Evolutionary conservation across 2,329 filamentous ascomycete species (phyloP).

Genomic region (Calonectria pteridis): DNA sequence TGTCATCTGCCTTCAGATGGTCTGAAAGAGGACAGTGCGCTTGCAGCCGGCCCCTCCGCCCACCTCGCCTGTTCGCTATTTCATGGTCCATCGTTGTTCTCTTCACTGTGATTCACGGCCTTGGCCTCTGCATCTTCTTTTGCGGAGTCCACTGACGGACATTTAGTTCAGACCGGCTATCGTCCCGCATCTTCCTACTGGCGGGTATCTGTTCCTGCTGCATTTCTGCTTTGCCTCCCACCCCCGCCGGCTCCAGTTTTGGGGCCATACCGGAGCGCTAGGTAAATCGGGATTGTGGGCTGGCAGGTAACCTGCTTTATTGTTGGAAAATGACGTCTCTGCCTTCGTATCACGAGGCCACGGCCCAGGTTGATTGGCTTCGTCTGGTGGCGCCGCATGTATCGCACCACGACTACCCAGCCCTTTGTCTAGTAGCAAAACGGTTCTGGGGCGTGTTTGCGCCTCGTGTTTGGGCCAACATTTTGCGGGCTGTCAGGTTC

Average conservation of each 20-base stretch:
- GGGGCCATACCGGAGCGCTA: neutral
- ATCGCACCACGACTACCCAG: constrained; percentile 54
- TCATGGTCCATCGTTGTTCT: neutral
- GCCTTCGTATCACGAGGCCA: constrained; percentile 68
- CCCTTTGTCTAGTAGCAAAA: constrained; percentile 62
- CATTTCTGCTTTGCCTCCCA: neutral
- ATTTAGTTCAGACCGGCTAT: neutral
- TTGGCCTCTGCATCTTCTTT: neutral
- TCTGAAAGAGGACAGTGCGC: constrained; percentile 27
- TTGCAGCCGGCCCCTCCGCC: constrained; percentile 9
- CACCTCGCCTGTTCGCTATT: neutral
- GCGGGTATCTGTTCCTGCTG: neutral
- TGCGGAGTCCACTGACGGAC: neutral
- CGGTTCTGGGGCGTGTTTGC: constrained; percentile 64
- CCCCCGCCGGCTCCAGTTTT: neutral
- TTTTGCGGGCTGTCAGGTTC: constrained; percentile 54
- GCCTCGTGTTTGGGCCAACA: constrained; percentile 65
- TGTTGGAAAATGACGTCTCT: constrained; percentile 48
- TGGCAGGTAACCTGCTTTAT: neutral
- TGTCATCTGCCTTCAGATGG: neutral
- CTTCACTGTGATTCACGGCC: neutral
- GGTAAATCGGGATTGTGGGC: neutral
- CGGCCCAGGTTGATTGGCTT: constrained; percentile 61
- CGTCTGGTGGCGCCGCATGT: constrained; percentile 61
- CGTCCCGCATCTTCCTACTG: neutral